Evolutionary conservation across 352 stramenopile species (phyloP).

Genomic region (Elongisporangium anandrum): DNA sequence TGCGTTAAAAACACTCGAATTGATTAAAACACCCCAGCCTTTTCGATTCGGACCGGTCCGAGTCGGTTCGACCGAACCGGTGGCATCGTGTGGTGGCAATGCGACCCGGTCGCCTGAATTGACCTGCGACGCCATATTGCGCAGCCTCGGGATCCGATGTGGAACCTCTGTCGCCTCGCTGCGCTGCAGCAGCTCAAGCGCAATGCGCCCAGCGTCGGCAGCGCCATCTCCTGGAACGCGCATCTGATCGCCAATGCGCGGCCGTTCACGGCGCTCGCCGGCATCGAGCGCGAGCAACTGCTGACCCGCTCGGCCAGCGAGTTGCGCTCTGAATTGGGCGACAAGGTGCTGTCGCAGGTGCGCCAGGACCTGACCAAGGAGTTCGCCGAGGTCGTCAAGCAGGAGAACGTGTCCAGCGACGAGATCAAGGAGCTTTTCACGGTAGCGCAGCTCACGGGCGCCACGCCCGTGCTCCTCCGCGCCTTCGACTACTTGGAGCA

Average conservation of each 20-base stretch:
- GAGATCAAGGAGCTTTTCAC: slow-evolving; percentile 54
- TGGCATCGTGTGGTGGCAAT: neutral
- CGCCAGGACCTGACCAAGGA: slow-evolving; percentile 33
- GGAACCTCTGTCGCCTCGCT: slow-evolving; percentile 42
- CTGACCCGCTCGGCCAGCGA: slow-evolving; percentile 31
- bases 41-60: neutral
- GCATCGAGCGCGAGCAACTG: slow-evolving; percentile 39
- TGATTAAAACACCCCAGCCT: neutral
- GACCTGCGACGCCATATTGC: neutral
- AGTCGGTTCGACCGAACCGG: neutral
- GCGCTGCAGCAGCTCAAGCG: slow-evolving; percentile 38
- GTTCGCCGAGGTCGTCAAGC: slow-evolving; percentile 21
- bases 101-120: neutral
- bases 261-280: slow-evolving; percentile 36
- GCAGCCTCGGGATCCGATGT: slow-evolving; percentile 25
- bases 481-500: slow-evolving; percentile 41
- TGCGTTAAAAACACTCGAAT: neutral
- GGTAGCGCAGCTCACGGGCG: slow-evolving; percentile 44
- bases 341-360: slow-evolving; percentile 23
- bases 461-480: slow-evolving; percentile 40
- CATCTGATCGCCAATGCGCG: slow-evolving; percentile 1
- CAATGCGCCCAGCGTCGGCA: slow-evolving; percentile 2
- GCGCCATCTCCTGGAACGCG: slow-evolving; percentile 1
- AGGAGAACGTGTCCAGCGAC: slow-evolving; percentile 35
- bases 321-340: slow-evolving; percentile 30